Percentiles rank a stretch among this genome's conserved stretches.
phyloP scores from a whole-genome alignment of 345 rosid genomes.

The Garcia nutans region DNA sequence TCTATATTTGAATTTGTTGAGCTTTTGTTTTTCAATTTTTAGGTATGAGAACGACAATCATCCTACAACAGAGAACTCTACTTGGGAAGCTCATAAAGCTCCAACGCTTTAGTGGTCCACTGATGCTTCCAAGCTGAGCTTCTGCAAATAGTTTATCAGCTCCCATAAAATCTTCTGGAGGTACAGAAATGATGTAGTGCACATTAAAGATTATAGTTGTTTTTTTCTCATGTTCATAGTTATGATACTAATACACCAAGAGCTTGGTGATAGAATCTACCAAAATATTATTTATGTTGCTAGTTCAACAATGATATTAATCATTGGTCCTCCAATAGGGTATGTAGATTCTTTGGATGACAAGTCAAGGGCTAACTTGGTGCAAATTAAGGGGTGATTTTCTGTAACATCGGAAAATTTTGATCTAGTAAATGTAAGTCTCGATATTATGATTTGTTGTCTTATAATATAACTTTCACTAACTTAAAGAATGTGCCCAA shows the following conservation, averaged over 20 bases:
- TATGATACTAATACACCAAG: too few species aligned
- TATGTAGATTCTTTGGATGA: conserved; percentile 92
- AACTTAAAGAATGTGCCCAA: conserved; percentile 51
- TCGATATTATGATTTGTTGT: conserved; percentile 21
- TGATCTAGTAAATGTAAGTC: conserved; percentile 82
- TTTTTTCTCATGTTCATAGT: not conserved
- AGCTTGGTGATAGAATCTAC: too few species aligned
- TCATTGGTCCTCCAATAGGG: conserved; percentile 40
- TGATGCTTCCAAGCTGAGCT: conserved; percentile 91
- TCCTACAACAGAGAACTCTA: conserved; percentile 41
- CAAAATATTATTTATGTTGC: not conserved
- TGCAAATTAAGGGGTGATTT: conserved; percentile 95
- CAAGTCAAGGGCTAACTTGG: conserved; percentile 81
- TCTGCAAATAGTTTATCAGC: conserved; percentile 98
- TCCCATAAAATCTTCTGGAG: conserved; percentile 93
- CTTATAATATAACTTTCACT: conserved; percentile 33
- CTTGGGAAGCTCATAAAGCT: conserved; percentile 52
- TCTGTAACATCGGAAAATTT: conserved; percentile 96
- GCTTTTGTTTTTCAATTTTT: conserved; percentile 20
- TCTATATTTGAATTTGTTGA: conserved; percentile 7
- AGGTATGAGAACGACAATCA: conserved; percentile 69
- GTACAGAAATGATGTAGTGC: conserved; percentile 31
- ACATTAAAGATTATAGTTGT: conserved; percentile 9
- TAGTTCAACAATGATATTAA: not conserved
- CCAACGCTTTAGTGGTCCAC: conserved; percentile 98